Percentiles rank a stretch among this genome's conserved stretches.
Evolutionary conservation across 176 grass and related monocot species (phyloP).

Genomic region (Guadua angustifolia): DNA sequence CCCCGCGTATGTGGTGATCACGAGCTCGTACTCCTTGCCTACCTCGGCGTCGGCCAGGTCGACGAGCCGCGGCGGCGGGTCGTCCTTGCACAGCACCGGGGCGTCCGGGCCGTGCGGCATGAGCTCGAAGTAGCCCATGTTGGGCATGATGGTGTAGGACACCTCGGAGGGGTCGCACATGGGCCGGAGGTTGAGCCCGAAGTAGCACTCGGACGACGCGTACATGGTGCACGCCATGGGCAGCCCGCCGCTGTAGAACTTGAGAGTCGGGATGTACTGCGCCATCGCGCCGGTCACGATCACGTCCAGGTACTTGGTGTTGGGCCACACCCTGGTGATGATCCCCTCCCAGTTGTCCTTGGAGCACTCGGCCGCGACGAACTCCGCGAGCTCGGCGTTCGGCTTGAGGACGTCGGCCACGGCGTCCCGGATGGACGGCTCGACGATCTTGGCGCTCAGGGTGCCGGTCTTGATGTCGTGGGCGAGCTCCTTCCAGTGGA

Average conservation of each 20-base stretch:
- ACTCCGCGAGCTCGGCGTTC: constrained; percentile 51
- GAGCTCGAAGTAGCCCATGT: constrained; percentile 98
- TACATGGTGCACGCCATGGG: constrained; percentile 99
- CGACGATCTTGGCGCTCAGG: constrained; percentile 52
- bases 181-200: constrained; percentile 89
- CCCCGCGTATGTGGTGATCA: constrained; percentile 92
- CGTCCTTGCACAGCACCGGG: neutral
- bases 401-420: constrained; percentile 61
- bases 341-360: constrained; percentile 70
- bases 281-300: constrained; percentile 98
- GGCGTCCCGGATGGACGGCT: constrained; percentile 64
- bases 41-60: constrained; percentile 80
- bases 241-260: constrained; percentile 81
- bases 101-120: constrained; percentile 57
- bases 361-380: constrained; percentile 63
- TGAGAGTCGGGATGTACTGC: constrained; percentile 95
- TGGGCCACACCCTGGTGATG: constrained; percentile 83
- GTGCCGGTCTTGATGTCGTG: constrained; percentile 66
- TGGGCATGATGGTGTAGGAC: constrained; percentile 98
- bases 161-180: constrained; percentile 89
- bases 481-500: constrained; percentile 74
- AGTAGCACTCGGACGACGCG: constrained; percentile 97
- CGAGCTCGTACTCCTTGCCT: constrained; percentile 82
- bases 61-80: constrained; percentile 47
- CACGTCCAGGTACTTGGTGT: constrained; percentile 97